phyloP scores from a whole-genome alignment of 78 protist genomes.

The slime mould (Dictyostelium discoideum) region DNA sequence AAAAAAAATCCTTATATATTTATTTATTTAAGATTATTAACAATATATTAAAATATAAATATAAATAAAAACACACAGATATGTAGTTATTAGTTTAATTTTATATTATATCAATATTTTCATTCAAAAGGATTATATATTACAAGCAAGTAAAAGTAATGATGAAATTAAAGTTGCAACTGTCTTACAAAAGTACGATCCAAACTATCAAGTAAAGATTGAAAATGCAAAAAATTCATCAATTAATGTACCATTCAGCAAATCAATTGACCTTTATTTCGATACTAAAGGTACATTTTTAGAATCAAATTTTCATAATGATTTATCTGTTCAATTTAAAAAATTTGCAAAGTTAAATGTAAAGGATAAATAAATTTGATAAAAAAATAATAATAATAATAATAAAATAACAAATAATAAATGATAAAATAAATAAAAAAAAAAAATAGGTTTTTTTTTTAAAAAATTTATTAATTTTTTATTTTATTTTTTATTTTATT shows the following conservation, averaged over 20 bases:
- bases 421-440: not conserved
- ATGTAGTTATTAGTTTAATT: constrained; percentile 16
- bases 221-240: constrained; percentile 14
- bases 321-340: constrained; percentile 16
- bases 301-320: constrained; percentile 23
- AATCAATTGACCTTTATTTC: constrained; percentile 53
- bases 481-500: not conserved
- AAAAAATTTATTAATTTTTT: no score
- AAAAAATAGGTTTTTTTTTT: not conserved
- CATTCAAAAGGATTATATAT: constrained; percentile 62
- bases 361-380: not conserved
- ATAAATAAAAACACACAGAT: not conserved
- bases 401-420: not conserved
- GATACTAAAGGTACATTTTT: constrained; percentile 28
- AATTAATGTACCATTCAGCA: constrained; percentile 2
- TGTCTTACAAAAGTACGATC: constrained; percentile 37
- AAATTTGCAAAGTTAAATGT: not conserved
- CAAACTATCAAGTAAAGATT: constrained; percentile 46
- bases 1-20: no score
- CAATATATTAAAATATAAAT: not conserved
- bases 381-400: not conserved
- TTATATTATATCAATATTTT: constrained; percentile 50
- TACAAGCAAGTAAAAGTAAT: constrained; percentile 13
- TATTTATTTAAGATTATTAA: not conserved
- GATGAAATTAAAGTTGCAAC: constrained; percentile 13